Conservation (phyloP, 495 filamentous ascomycete species). For the Penicillium cosmopolitanum region DNA sequence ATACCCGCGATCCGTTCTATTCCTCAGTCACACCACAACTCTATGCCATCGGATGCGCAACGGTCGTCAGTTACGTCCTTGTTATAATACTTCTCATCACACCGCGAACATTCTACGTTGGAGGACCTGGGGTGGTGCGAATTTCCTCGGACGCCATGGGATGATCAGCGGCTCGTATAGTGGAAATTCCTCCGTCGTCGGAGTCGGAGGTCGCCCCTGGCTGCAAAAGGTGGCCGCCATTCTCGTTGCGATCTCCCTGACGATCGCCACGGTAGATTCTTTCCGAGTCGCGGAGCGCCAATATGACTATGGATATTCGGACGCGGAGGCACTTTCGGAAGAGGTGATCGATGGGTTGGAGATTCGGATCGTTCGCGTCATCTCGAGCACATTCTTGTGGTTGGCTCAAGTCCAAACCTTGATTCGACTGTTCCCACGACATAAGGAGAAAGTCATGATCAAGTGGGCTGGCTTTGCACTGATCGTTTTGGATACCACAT, state of each 20-base stretch:
- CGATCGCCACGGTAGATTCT: slow-evolving; percentile 88
- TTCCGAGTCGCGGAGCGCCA: slow-evolving; percentile 81
- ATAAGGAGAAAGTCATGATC: slow-evolving; percentile 97
- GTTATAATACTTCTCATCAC: slow-evolving; percentile 94
- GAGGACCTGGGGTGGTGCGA: slow-evolving; percentile 68
- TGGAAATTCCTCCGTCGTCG: slow-evolving; percentile 70
- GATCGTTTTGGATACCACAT: slow-evolving; percentile 86
- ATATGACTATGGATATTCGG: slow-evolving; percentile 71
- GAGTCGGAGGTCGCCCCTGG: slow-evolving; percentile 92
- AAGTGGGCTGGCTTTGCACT: slow-evolving; percentile 97
- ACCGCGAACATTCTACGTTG: slow-evolving; percentile 83
- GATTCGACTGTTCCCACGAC: slow-evolving; percentile 91
- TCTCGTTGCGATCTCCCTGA: slow-evolving; percentile 87
- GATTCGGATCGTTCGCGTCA: slow-evolving; percentile 83
- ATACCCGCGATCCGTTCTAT: slow-evolving; percentile 85
- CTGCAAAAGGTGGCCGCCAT: slow-evolving; percentile 93
- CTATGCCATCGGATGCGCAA: slow-evolving; percentile 88
- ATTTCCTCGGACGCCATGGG: slow-evolving; percentile 79
- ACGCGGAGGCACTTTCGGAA: slow-evolving; percentile 71
- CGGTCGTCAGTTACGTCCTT: slow-evolving; percentile 89
- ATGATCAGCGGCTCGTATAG: slow-evolving; percentile 78
- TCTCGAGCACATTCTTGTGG: slow-evolving; percentile 96
- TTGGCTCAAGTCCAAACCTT: slow-evolving; percentile 95
- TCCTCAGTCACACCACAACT: slow-evolving; percentile 87
- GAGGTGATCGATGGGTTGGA: slow-evolving; percentile 80